Evolutionary conservation across 2,329 filamentous ascomycete species (phyloP).

Genomic region (Coleophoma eucalyptorum): DNA sequence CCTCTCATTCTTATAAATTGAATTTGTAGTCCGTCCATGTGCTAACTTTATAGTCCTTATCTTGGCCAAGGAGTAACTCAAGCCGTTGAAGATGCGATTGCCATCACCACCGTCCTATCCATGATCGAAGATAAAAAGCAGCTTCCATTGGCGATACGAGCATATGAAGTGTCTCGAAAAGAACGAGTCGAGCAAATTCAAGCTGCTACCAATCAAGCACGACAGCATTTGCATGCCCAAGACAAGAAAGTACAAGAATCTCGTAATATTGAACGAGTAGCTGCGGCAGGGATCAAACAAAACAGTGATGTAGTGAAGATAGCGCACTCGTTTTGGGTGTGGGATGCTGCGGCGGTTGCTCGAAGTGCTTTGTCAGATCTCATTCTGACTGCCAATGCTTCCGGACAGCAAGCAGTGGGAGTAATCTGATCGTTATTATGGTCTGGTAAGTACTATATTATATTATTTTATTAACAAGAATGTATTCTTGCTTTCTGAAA

Average conservation of each 20-base stretch:
- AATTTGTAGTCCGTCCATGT: neutral
- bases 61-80: conserved; percentile 62
- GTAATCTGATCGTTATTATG: no score
- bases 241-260: conserved; percentile 9
- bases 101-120: conserved; percentile 46
- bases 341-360: conserved; percentile 5
- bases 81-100: conserved; percentile 60
- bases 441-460: no score
- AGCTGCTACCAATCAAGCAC: conserved; percentile 5
- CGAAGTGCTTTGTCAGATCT: neutral
- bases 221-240: conserved; percentile 11
- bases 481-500: no score
- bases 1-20: conserved; percentile 1
- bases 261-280: conserved; percentile 3
- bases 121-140: conserved; percentile 41
- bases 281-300: neutral
- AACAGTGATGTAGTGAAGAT: conserved; percentile 4
- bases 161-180: conserved; percentile 54
- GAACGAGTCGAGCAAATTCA: conserved; percentile 33
- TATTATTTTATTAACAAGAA: no score
- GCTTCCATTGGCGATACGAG: conserved; percentile 37
- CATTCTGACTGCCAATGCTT: neutral
- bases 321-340: conserved; percentile 2
- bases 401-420: no score
- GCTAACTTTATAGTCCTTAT: conserved; percentile 38